Base-by-base conservation (phyloP, 768 basidiomycete genomes). In the Leccinellum luteum region DNA sequence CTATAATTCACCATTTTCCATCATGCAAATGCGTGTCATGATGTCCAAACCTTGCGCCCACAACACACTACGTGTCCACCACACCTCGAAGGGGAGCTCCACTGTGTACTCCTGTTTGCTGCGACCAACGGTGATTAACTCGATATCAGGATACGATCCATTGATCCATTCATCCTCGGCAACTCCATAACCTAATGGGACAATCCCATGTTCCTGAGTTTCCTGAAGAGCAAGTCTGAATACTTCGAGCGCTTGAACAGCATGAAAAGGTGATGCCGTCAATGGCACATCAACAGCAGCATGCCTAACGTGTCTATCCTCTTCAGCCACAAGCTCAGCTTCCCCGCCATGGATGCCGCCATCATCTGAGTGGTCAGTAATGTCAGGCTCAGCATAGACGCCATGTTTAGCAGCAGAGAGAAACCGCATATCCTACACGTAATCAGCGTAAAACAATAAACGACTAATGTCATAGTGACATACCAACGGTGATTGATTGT, bases 41-140 rank as follows among this genome's bases (percentile, higher is more conserved):
- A 60, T 2, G 5, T 62, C 58, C 31, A 55, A 52, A 17, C 55
- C 58, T 45, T 62, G 48, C 7, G 10, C 52, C 61, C 58, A 62
- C 25, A 51, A 21, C 2, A 62, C 52, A 23, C 15, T 19, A 0
- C 21, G 14, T 9, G 30, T 14, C 58, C 61, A 62, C 61, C 61
- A 62, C 0, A 59, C 12, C 1, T 6, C 27, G 12, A 62, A 54
- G 0, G 58, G 58, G 0, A 62, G n/a, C 2, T 25, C 15, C 7
- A 60, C 35, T 2, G 13, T 15, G 34, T 59, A 53, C 5, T 43
- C 48, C 21, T 15, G 13, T 13, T 38, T 44, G 3, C 41, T 17
- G 17, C n/a, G 21, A 31, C 58, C 55, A 52, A 62, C 9, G 4
- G 55, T 38, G 17, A 62, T 59, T 15, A 54, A 1, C 14, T 62